phyloP scores from a whole-genome alignment of 2,329 filamentous ascomycete genomes.

The Colletotrichum neosansevieriae region DNA sequence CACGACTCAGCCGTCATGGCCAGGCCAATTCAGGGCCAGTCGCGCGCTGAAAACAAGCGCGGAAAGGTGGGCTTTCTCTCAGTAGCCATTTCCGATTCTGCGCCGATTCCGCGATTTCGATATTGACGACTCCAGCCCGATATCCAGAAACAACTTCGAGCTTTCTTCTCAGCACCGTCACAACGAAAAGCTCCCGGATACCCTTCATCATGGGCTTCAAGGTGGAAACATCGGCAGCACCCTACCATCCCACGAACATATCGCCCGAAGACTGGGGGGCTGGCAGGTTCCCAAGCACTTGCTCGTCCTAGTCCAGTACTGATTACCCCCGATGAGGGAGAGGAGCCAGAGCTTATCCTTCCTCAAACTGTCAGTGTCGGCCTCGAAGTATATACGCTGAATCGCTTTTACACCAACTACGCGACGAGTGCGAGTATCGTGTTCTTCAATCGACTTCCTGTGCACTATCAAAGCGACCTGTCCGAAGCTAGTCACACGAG shows the following conservation, averaged over 20 bases:
- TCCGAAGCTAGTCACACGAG: slow-evolving; percentile 21
- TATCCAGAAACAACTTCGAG: neutral
- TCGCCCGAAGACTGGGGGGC: neutral
- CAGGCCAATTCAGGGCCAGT: slow-evolving; percentile 6
- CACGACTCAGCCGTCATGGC: slow-evolving; percentile 24
- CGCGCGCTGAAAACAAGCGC: slow-evolving; percentile 18
- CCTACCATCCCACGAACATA: neutral
- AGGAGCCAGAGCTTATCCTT: neutral
- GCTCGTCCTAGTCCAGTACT: neutral
- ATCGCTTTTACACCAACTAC: slow-evolving; percentile 23
- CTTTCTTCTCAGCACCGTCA: neutral
- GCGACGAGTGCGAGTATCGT: slow-evolving; percentile 16
- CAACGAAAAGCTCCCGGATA: neutral
- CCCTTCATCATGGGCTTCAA: slow-evolving; percentile 15
- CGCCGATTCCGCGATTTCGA: neutral
- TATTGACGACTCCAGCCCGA: slow-evolving; percentile 4
- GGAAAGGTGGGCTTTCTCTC: neutral
- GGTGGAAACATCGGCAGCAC: slow-evolving; percentile 26
- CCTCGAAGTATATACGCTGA: slow-evolving; percentile 13
- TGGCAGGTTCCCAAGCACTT: neutral
- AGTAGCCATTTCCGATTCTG: neutral
- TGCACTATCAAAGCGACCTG: slow-evolving; percentile 16
- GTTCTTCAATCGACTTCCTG: slow-evolving; percentile 21
- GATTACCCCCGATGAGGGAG: neutral
- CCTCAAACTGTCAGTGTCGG: neutral